Evolutionary conservation across 2,329 filamentous ascomycete genomes (phyloP).

Genomic region (Alternaria ventricosa): DNA sequence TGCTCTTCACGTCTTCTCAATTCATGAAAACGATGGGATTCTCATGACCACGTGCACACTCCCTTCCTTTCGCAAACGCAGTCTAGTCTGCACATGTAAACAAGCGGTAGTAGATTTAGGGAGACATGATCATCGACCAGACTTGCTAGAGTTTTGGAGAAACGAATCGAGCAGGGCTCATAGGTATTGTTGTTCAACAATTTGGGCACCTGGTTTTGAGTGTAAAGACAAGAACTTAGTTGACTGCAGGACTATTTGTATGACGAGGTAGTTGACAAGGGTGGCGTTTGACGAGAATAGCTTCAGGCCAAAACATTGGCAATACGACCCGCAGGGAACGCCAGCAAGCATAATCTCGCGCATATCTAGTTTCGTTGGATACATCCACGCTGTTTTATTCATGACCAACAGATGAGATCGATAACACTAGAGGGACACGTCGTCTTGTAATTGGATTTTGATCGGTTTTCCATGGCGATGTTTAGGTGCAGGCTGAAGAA

Average conservation of each 20-base stretch:
- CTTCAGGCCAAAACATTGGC: not conserved
- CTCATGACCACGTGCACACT: not conserved
- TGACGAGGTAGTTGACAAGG: accelerated
- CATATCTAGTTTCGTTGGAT: not conserved
- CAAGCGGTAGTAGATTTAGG: no score
- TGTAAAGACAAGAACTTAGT: no score
- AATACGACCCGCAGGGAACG: not conserved
- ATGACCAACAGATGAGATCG: accelerated
- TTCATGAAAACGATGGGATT: no score
- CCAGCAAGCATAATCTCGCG: not conserved
- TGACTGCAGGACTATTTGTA: no score
- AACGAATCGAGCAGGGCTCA: no score
- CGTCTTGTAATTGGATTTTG: not conserved
- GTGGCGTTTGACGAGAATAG: not conserved
- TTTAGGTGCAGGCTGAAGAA: accelerated
- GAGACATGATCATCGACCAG: not conserved
- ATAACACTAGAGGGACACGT: accelerated
- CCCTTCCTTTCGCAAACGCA: not conserved
- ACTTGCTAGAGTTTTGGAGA: not conserved
- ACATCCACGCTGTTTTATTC: not conserved
- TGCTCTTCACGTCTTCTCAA: not conserved
- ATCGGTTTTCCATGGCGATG: accelerated
- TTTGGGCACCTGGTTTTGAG: no score
- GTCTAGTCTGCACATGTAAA: no score
- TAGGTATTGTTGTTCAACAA: no score